Evolutionary conservation across 169 alveolate genomes (phyloP), one percentile per base, ranked within the genome.

Genomic region (Cryptosporidium viatorum): DNA sequence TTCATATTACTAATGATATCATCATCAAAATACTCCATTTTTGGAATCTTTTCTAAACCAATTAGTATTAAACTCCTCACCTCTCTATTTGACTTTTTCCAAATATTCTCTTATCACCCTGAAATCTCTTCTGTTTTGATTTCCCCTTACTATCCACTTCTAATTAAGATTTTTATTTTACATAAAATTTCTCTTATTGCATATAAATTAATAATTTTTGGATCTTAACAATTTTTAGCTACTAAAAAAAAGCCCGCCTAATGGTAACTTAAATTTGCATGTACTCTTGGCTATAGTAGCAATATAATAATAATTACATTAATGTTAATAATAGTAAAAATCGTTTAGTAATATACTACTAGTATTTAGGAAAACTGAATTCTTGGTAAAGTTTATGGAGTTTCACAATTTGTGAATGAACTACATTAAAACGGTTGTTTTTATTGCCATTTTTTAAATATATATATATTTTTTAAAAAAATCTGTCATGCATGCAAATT

Each of bases 21-120:
- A n/a, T 65, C 71, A 65, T 65, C 71, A 65, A 65, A 65, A 7
- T 21, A 65, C 29, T 65, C 71, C 71, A 65, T 65, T 10, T 33
- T 31, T 14, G 3, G 3, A 10, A n/a, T 21, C 67, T 1, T 0
- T 9, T 55, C 14, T 26, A 0, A 21, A 51, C 23, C 3, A 51
- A 48, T 48, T 2, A 14, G 14, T 16, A 0, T 14, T 48, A 48
- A 48, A 48, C 3, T 48, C 21, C 6, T 48, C 55, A 48, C 23
- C 21, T 48, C 21, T 48, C 2, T 12, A 12, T 16, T 48, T 48
- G 5, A 3, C 55, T 12, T 48, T 14, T 18, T 48, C 21, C 21
- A 48, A 48, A 48, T 48, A 21, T 41, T 41, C 21, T 14, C 23
- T 23, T 14, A 48, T 48, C 7, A 48, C 21, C 55, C 55, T 48